Evolutionary conservation across 2,329 filamentous ascomycete genomes (phyloP).

Genomic region (Podosphaera fusca): DNA sequence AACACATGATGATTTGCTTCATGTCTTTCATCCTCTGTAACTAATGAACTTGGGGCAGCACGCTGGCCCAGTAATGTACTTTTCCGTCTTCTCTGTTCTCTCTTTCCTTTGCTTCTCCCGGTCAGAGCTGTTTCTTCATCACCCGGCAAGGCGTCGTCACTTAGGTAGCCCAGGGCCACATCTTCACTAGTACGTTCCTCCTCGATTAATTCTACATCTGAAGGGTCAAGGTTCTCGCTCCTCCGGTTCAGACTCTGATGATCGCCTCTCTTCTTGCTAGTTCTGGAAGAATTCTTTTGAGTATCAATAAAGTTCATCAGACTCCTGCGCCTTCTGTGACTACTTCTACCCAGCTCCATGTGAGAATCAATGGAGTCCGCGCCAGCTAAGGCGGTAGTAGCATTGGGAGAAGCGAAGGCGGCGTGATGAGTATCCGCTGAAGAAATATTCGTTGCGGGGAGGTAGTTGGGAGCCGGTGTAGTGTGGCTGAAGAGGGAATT

Average conservation of each 20-base stretch:
- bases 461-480: too few relatives aligned
- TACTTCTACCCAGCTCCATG: conserved; percentile 11
- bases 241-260: conserved; percentile 6
- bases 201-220: conserved; percentile 8
- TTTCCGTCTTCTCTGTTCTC: conserved; percentile 39
- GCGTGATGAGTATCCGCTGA: too few relatives aligned
- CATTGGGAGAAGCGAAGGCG: conserved; percentile 6
- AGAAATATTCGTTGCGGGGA: too few relatives aligned
- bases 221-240: conserved; percentile 7
- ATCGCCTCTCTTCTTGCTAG: conserved; percentile 3
- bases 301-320: conserved; percentile 12
- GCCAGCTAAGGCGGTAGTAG: conserved; percentile 7
- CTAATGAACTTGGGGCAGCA: conserved; percentile 33
- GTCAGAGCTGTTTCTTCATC: conserved; percentile 84
- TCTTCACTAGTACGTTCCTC: conserved; percentile 21
- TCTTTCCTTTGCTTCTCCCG: conserved; percentile 43
- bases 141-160: conserved; percentile 50
- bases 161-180: conserved; percentile 32
- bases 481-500: too few relatives aligned
- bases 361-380: conserved; percentile 6
- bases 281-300: neutral
- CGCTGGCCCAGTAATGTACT: conserved; percentile 49
- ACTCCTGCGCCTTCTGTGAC: conserved; percentile 15
- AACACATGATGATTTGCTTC: conserved; percentile 54
- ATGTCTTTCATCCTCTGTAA: conserved; percentile 49